Evolutionary conservation across 495 filamentous ascomycete genomes (phyloP).

Genomic region (Penicillium goetzii): DNA sequence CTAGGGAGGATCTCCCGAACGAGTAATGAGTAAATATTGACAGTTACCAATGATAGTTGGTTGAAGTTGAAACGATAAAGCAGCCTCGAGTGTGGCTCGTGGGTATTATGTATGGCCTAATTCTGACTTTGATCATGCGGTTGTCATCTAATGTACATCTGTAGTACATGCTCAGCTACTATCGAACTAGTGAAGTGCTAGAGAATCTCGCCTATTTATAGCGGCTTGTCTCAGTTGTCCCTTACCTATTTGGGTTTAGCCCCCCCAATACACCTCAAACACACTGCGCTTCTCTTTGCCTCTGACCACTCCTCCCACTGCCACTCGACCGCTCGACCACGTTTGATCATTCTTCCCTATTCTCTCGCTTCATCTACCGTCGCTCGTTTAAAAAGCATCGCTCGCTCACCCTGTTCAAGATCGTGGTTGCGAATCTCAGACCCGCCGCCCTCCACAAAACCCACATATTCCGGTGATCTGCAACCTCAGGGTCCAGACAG

Average conservation of each 20-base stretch:
- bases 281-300: constrained; percentile 13
- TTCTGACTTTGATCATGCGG: background rate
- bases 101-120: background rate
- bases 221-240: constrained; percentile 32
- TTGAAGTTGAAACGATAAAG: background rate
- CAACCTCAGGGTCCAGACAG: constrained; percentile 23
- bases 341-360: background rate
- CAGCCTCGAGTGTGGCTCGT: background rate
- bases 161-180: background rate
- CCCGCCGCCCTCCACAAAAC: constrained; percentile 8
- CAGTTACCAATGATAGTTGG: background rate
- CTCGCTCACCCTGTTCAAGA: constrained; percentile 7
- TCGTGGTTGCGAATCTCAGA: constrained; percentile 12
- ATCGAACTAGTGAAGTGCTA: background rate
- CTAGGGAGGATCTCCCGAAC: background rate
- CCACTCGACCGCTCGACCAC: background rate
- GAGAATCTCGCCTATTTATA: constrained; percentile 31
- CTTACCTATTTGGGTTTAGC: constrained; percentile 32
- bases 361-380: constrained; percentile 10
- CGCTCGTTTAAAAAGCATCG: constrained; percentile 22
- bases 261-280: constrained; percentile 28
- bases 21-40: constrained; percentile 4
- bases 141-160: background rate
- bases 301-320: background rate
- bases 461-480: constrained; percentile 27